These are phyloP conservation scores for Ceratobasidium papillatum DNA, from an alignment of 1,284 basidiomycete genomes.

Conservation along the genomic window DNA sequence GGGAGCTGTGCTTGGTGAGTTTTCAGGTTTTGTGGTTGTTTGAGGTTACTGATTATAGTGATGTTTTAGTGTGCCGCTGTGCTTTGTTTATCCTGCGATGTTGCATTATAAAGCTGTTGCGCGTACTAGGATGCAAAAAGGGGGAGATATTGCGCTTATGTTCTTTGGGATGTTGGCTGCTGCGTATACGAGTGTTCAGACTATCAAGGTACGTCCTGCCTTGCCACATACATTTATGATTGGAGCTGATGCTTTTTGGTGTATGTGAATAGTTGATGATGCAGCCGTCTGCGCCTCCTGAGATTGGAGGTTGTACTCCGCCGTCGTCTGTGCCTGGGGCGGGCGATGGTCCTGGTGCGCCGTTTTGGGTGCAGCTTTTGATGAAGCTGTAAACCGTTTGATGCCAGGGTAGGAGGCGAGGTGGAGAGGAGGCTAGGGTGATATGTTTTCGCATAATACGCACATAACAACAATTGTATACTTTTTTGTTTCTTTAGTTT, in stretches of 20 bases:
- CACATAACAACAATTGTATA: background rate
- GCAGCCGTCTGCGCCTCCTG: constrained; percentile 44
- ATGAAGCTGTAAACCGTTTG: constrained; percentile 2
- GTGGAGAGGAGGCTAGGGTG: background rate
- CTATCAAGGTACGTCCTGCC: constrained; percentile 67
- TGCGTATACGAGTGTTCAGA: constrained; percentile 84
- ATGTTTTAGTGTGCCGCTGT: constrained; percentile 80
- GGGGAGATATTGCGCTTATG: constrained; percentile 79
- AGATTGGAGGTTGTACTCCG: constrained; percentile 46
- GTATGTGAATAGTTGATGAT: constrained; percentile 53
- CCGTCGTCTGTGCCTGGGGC: constrained; percentile 34
- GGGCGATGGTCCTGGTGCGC: constrained; percentile 7
- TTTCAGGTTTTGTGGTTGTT: constrained; percentile 9
- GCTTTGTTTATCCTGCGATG: constrained; percentile 94
- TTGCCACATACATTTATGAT: background rate
- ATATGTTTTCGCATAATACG: constrained; percentile 2
- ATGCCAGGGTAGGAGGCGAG: background rate
- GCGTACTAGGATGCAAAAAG: constrained; percentile 72
- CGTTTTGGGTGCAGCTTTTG: constrained; percentile 9
- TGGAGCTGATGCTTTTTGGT: background rate
- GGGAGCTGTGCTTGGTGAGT: constrained; percentile 94
- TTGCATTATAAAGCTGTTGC: constrained; percentile 92
- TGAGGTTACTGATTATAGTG: constrained; percentile 6
- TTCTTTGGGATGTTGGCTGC: constrained; percentile 86
- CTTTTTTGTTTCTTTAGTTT: background rate